Evolutionary conservation across 176 grass and related monocot genomes (phyloP).

Genomic region (maize (Zea mays)): Zm-B73-REFERENCE-NAM-5.0 NC_050097.1:3684001-3684500

Average conservation of each 20-base stretch:
- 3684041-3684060: neutral
- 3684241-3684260: neutral
- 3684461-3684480: slow-evolving; percentile 66
- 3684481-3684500: slow-evolving; percentile 72
- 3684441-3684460: slow-evolving; percentile 72
- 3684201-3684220: slow-evolving; percentile 65
- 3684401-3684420: slow-evolving; percentile 64
- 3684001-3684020: too few relatives aligned
- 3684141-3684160: slow-evolving; percentile 73
- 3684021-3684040: too few relatives aligned
- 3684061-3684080: neutral
- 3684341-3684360: slow-evolving; percentile 18
- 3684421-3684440: slow-evolving; percentile 87
- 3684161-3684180: slow-evolving; percentile 81
- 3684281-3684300: neutral
- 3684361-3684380: slow-evolving; percentile 45
- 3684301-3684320: neutral
- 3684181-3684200: slow-evolving; percentile 88
- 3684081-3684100: neutral
- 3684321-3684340: neutral
- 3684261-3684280: neutral
- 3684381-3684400: slow-evolving; percentile 71
- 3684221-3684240: slow-evolving; percentile 52
- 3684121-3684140: slow-evolving; percentile 95
- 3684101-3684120: neutral